These are phyloP conservation scores for Sporothrix phasma DNA, from an alignment of 2,329 filamentous ascomycete species.

Conservation along the genomic window DNA sequence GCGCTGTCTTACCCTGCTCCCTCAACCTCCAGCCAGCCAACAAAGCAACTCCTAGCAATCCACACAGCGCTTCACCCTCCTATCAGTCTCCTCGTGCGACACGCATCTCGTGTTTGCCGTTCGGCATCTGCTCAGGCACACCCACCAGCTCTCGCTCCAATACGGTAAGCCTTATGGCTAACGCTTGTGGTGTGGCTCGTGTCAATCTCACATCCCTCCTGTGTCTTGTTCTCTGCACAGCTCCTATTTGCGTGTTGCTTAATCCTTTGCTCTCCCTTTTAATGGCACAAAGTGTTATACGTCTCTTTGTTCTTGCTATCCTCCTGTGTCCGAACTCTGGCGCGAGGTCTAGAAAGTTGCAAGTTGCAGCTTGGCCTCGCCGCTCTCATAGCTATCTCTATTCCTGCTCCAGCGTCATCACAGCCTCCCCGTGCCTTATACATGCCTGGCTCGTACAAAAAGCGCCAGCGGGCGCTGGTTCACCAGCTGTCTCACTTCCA, in stretches of 20 bases:
- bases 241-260: not conserved
- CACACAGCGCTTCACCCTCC: not conserved
- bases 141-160: not conserved
- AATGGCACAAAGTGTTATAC: too few relatives aligned
- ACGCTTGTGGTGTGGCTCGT: not conserved
- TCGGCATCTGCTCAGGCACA: not conserved
- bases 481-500: conserved; percentile 15
- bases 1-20: not conserved
- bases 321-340: not conserved
- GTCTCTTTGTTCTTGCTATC: too few relatives aligned
- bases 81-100: not conserved
- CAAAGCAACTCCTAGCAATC: not conserved
- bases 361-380: not conserved
- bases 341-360: not conserved
- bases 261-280: not conserved
- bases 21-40: conserved; percentile 3
- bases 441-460: conserved; percentile 11
- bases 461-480: conserved; percentile 14
- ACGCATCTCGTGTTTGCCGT: not conserved
- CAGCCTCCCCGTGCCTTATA: not conserved
- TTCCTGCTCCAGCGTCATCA: not conserved
- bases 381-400: not conserved
- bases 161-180: conserved; percentile 4
- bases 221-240: not conserved
- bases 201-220: not conserved